Evolutionary conservation across 1,284 basidiomycete genomes (phyloP).

Genomic region (Wolfiporia cocos): DNA sequence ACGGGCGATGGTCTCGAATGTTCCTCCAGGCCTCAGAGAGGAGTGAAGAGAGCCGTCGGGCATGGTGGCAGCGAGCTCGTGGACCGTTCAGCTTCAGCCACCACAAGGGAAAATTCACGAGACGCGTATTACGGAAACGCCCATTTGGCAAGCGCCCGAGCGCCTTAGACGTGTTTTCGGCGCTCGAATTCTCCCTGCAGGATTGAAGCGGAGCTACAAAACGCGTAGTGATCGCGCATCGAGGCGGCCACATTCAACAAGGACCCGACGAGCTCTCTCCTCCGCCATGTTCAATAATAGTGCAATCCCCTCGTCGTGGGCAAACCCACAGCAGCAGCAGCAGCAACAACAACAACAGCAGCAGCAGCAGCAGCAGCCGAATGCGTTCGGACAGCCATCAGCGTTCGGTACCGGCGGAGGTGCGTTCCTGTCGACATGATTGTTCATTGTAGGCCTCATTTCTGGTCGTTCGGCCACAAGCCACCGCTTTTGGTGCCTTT

Average conservation of each 20-base stretch:
- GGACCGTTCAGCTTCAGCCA: no score
- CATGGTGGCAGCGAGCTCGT: no score
- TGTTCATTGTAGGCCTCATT: slow-evolving; percentile 27
- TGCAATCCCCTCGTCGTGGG: slow-evolving; percentile 54
- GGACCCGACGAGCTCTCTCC: no score
- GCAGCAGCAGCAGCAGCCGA: slow-evolving; percentile 28
- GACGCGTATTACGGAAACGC: no score
- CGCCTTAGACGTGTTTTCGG: no score
- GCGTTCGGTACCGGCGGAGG: slow-evolving; percentile 41
- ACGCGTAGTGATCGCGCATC: slow-evolving; percentile 9
- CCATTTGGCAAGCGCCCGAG: no score
- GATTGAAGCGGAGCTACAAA: slow-evolving; percentile 20
- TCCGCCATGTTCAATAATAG: slow-evolving; percentile 52
- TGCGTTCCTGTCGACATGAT: slow-evolving; percentile 26
- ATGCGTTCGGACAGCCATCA: slow-evolving; percentile 43
- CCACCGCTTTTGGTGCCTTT: slow-evolving; percentile 41
- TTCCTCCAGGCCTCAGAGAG: slow-evolving; percentile 25
- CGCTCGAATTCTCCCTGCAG: no score
- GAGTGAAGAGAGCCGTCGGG: slow-evolving; percentile 24
- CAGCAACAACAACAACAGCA: slow-evolving; percentile 32
- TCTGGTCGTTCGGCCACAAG: slow-evolving; percentile 24
- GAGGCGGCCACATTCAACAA: no score
- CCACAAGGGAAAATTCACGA: no score
- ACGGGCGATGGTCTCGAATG: slow-evolving; percentile 83
- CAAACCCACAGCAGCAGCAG: slow-evolving; percentile 49